Conservation (phyloP, 2,329 filamentous ascomycete genomes). For the Pseudogymnoascus sp. region DNA sequence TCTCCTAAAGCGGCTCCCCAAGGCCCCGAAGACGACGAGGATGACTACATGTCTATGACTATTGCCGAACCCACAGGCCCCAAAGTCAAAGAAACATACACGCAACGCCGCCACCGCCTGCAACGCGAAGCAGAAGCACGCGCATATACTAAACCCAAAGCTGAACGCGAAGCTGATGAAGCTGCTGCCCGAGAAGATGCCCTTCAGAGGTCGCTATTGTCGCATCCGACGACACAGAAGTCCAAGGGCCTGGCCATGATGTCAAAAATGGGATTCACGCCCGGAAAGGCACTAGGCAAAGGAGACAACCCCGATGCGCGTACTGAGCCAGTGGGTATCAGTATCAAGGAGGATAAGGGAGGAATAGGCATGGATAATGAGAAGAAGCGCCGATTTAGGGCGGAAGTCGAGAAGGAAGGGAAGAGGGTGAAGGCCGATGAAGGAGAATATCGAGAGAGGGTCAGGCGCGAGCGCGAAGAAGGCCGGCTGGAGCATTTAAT, state of each 20-base stretch:
- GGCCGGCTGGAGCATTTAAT: conserved; percentile 61
- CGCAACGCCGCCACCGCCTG: conserved; percentile 40
- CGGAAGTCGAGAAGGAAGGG: conserved; percentile 47
- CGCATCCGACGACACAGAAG: conserved; percentile 42
- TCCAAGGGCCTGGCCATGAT: conserved; percentile 95
- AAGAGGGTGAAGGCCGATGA: conserved; percentile 59
- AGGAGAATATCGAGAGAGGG: conserved; percentile 63
- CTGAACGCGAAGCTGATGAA: conserved; percentile 69
- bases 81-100: conserved; percentile 49
- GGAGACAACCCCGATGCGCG: conserved; percentile 33
- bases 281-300: conserved; percentile 65
- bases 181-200: conserved; percentile 64
- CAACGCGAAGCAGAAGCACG: conserved; percentile 58
- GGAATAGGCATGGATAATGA: conserved; percentile 81
- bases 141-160: conserved; percentile 67
- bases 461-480: conserved; percentile 61
- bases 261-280: conserved; percentile 85
- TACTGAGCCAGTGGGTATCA: conserved; percentile 67
- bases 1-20: not conserved
- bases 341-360: conserved; percentile 67
- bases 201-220: conserved; percentile 64
- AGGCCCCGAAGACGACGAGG: conserved; percentile 47
- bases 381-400: conserved; percentile 66
- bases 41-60: conserved; percentile 97
- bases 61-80: conserved; percentile 56